Percentiles rank a stretch among this genome's conserved stretches.
Evolutionary conservation across 805 yeast genomes (phyloP).

Genomic region (Torulaspora maleeae): DNA sequence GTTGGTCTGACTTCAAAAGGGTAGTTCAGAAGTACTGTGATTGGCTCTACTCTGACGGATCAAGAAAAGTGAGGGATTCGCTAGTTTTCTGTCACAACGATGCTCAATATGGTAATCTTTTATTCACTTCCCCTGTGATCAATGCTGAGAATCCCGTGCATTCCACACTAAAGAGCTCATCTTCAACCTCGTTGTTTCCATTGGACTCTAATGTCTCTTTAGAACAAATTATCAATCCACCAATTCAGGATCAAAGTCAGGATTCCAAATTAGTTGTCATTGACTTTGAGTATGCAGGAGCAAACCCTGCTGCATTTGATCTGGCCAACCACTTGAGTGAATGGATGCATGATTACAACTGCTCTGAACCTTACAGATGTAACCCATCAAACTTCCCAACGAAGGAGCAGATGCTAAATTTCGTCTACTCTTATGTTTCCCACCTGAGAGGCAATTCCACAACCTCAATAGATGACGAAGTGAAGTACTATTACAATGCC

Average conservation of each 20-base stretch:
- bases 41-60: conserved; percentile 49
- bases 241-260: conserved; percentile 41
- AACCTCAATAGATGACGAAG: conserved; percentile 39
- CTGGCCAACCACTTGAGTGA: conserved; percentile 90
- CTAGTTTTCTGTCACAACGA: conserved; percentile 92
- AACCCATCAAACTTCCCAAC: conserved; percentile 58
- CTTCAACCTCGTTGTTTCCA: conserved; percentile 31
- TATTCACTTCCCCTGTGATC: conserved; percentile 56
- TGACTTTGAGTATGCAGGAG: conserved; percentile 93
- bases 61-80: conserved; percentile 40
- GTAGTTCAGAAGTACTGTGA: conserved; percentile 49
- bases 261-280: conserved; percentile 83
- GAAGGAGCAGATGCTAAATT: conserved; percentile 60
- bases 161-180: conserved; percentile 13
- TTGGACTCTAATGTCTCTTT: conserved; percentile 26
- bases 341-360: conserved; percentile 93
- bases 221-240: conserved; percentile 36
- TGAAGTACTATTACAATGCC: conserved; percentile 57
- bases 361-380: conserved; percentile 43
- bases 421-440: conserved; percentile 74
- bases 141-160: conserved; percentile 31
- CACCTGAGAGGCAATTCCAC: conserved; percentile 40
- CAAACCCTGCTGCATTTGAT: conserved; percentile 84
- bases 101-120: conserved; percentile 90
- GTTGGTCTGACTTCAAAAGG: conserved; percentile 48